Percentiles rank a stretch among this genome's conserved stretches.
Evolutionary conservation across 352 stramenopile species (phyloP).

Genomic region (Globisporangium paddicum): DNA sequence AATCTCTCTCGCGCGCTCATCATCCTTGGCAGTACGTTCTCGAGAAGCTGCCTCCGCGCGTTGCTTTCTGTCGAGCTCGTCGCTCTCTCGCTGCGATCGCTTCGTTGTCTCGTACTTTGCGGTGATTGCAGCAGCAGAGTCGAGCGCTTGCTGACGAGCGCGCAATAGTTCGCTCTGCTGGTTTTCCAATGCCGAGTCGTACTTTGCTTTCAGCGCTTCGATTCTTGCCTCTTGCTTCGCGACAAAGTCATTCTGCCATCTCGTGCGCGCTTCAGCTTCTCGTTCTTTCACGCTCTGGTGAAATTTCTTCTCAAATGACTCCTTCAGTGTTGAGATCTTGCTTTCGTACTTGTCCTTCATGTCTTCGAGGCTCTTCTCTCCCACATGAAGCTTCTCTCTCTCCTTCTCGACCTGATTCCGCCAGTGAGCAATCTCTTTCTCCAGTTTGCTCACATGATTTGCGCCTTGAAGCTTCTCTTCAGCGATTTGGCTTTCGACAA

Average conservation of each 20-base stretch:
- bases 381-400: slow-evolving; percentile 27
- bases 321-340: slow-evolving; percentile 43
- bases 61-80: slow-evolving; percentile 27
- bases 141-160: slow-evolving; percentile 41
- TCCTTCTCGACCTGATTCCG: slow-evolving; percentile 43
- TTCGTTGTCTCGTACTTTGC: slow-evolving; percentile 50
- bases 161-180: slow-evolving; percentile 51
- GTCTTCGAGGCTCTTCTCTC: slow-evolving; percentile 25
- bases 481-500: slow-evolving; percentile 24
- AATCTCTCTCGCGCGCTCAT: slow-evolving; percentile 28
- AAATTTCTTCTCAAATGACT: slow-evolving; percentile 39
- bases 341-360: slow-evolving; percentile 42
- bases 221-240: slow-evolving; percentile 67
- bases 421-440: slow-evolving; percentile 56
- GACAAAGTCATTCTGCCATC: slow-evolving; percentile 70
- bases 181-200: slow-evolving; percentile 52
- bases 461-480: slow-evolving; percentile 41
- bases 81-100: slow-evolving; percentile 23
- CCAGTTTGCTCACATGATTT: slow-evolving; percentile 32
- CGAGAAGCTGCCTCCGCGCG: slow-evolving; percentile 23
- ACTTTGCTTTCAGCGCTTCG: slow-evolving; percentile 64
- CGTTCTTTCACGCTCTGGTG: slow-evolving; percentile 48
- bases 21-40: slow-evolving; percentile 37
- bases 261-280: slow-evolving; percentile 49
- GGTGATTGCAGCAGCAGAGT: slow-evolving; percentile 38